Base-by-base conservation (phyloP, 305 asterid species). In the Caryopteris hybrid region DNA sequence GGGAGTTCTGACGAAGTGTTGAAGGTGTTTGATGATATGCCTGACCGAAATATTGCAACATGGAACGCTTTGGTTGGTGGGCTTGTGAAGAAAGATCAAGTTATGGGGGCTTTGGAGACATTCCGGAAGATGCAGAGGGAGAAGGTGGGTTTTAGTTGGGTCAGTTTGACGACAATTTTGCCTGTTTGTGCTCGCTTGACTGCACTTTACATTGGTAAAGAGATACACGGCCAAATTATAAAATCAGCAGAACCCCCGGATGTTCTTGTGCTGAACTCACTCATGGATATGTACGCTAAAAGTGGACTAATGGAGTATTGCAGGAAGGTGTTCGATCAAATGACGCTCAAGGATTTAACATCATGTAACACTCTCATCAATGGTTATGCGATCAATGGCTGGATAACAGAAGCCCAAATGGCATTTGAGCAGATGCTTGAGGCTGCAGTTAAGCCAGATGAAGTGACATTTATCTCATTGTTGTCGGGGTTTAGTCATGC, bases 231-330 rank as follows among this genome's bases (percentile, higher is more conserved):
- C 8, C 85, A 69, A 73, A 80, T 78, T 8, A 1, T 82, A 41
- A 82, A 76, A 72, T 80, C 80, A 17, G 23, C 51, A 8, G 62
- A 72, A 62, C 10, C 8, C 65, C 84, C 83, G 1, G 83, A 82
- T 66, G 58, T 80, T 59, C 41, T 53, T 34, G 75, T 81, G 53
- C 38, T 76, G 48, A 86, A 83, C 52, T 77, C 83, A 0, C 77
- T 83, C 39, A 50, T 83, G 64, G 88, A 79, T 75, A 77, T 81
- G 84, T 77, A 85, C 36, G 86, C 79, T 0, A 85, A 83, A 79
- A 79, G 85, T 74, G 87, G 87, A 59, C 23, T 12, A 13, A 72
- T 75, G 72, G 80, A 65, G 54, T 73, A 77, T 63, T 77, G 84
- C 36, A 62, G 38, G 70, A 77, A 72, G 58, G 83, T 79, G 48